Evolutionary conservation across 768 basidiomycete species (phyloP).

Genomic region (Galerina marginata): DNA sequence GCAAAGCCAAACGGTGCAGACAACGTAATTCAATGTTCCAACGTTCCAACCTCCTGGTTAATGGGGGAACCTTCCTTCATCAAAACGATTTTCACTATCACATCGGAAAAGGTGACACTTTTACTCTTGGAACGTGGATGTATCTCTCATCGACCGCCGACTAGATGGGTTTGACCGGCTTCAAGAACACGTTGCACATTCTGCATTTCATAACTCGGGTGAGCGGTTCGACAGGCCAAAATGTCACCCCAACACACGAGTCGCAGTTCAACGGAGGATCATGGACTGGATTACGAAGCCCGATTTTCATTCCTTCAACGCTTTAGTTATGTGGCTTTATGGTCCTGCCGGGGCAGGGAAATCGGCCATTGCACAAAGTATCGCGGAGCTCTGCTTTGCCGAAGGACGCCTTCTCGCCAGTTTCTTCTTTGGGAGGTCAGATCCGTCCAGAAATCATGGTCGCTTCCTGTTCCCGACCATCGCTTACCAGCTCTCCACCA

Average conservation of each 20-base stretch:
- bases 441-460: background rate
- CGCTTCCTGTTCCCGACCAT: conserved; percentile 8
- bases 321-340: conserved; percentile 21
- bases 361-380: conserved; percentile 30
- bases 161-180: too few relatives aligned
- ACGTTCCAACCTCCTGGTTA: too few relatives aligned
- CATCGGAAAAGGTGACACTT: too few relatives aligned
- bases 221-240: conserved; percentile 15
- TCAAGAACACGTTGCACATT: conserved; percentile 1
- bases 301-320: background rate
- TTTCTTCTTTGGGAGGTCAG: conserved; percentile 14
- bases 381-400: conserved; percentile 17
- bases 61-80: too few relatives aligned
- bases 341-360: conserved; percentile 33
- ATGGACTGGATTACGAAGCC: conserved; percentile 4
- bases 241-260: conserved; percentile 29
- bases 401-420: background rate
- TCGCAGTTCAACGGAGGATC: conserved; percentile 9
- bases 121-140: too few relatives aligned
- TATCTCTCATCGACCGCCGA: too few relatives aligned
- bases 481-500: conserved; percentile 6
- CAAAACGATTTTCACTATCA: too few relatives aligned
- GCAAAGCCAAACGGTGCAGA: too few relatives aligned
- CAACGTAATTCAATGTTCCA: too few relatives aligned
- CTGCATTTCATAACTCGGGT: conserved; percentile 16